phyloP scores from a whole-genome alignment of 2,329 filamentous ascomycete genomes.

The Botrytis hyacinthi region DNA sequence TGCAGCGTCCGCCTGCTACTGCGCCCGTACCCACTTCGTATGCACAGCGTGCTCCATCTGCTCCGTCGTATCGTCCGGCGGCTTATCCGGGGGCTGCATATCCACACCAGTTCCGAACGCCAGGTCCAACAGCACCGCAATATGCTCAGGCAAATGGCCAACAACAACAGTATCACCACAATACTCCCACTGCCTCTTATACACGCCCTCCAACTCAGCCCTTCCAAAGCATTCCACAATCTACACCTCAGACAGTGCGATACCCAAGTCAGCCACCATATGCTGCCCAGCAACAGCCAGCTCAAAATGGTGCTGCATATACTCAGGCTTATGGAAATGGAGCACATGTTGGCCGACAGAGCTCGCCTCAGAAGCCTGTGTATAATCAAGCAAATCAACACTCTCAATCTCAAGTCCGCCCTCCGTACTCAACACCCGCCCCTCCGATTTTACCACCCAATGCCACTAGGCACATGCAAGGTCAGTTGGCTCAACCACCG shows the following conservation, averaged over 20 bases:
- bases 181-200: conserved; percentile 29
- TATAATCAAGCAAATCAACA: conserved; percentile 33
- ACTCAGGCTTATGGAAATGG: conserved; percentile 30
- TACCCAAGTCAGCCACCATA: conserved; percentile 35
- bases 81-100: conserved; percentile 35
- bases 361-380: conserved; percentile 36
- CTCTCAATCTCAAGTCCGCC: conserved; percentile 29
- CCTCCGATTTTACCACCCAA: conserved; percentile 29
- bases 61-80: conserved; percentile 34
- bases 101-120: conserved; percentile 34
- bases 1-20: conserved; percentile 35
- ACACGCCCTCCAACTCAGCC: conserved; percentile 30
- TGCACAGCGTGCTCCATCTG: conserved; percentile 30
- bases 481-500: conserved; percentile 25
- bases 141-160: conserved; percentile 29
- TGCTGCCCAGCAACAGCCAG: conserved; percentile 30
- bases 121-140: conserved; percentile 30
- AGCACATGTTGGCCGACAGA: conserved; percentile 31
- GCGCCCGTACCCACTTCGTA: conserved; percentile 32
- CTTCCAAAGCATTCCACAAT: conserved; percentile 32
- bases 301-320: conserved; percentile 35
- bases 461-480: conserved; percentile 30
- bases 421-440: conserved; percentile 31
- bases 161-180: conserved; percentile 32
- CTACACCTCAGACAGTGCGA: conserved; percentile 28